Evolutionary conservation across 306 rosid genomes (phyloP).

Genomic region (Begonia loranthoides): DNA sequence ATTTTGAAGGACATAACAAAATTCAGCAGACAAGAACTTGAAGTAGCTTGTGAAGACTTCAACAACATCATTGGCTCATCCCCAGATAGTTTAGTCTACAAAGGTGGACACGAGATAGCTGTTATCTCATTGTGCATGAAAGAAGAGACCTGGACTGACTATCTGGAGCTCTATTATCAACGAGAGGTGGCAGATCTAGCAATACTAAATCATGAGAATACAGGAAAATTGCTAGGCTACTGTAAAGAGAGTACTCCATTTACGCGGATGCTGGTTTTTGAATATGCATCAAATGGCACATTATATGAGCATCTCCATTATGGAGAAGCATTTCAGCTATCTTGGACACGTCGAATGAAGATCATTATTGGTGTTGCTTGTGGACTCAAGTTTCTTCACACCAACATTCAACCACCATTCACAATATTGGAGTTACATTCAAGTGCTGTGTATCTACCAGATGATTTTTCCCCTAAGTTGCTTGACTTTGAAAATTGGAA

Average conservation of each 20-base stretch:
- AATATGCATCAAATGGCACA: slow-evolving; percentile 94
- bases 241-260: slow-evolving; percentile 78
- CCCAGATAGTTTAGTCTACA: slow-evolving; percentile 88
- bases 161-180: slow-evolving; percentile 88
- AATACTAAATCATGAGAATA: slow-evolving; percentile 67
- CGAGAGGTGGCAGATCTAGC: slow-evolving; percentile 91
- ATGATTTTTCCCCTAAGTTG: slow-evolving; percentile 87
- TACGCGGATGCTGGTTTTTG: slow-evolving; percentile 91
- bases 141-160: slow-evolving; percentile 88
- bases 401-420: slow-evolving; percentile 88
- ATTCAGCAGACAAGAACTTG: slow-evolving; percentile 84
- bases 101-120: slow-evolving; percentile 89
- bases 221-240: slow-evolving; percentile 82
- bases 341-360: slow-evolving; percentile 91
- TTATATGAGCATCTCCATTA: slow-evolving; percentile 79
- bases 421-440: slow-evolving; percentile 90
- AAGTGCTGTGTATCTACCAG: slow-evolving; percentile 85
- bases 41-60: slow-evolving; percentile 97
- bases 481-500: slow-evolving; percentile 99
- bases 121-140: slow-evolving; percentile 83
- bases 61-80: slow-evolving; percentile 98
- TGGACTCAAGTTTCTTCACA: slow-evolving; percentile 78
- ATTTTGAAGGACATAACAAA: slow-evolving; percentile 66
- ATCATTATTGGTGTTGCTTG: slow-evolving; percentile 73
- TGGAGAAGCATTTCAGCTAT: slow-evolving; percentile 82